phyloP scores from a whole-genome alignment of 768 basidiomycete genomes.

The Rhizopogon roseolus region DNA sequence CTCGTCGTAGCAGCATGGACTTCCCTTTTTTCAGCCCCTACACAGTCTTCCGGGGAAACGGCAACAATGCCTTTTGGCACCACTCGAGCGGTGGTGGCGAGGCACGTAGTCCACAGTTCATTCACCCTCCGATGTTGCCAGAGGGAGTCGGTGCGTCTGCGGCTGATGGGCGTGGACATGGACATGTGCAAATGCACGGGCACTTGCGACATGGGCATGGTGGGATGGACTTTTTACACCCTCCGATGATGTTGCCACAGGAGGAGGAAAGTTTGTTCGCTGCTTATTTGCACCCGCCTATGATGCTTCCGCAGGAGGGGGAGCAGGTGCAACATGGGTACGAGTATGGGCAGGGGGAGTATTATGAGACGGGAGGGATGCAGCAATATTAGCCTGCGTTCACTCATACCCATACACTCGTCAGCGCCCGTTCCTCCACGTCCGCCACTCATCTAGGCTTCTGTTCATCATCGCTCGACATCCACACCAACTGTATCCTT shows the following conservation, averaged over 20 bases:
- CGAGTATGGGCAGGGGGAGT: slow-evolving; percentile 20
- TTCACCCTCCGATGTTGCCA: slow-evolving; percentile 71
- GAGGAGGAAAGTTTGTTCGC: slow-evolving; percentile 63
- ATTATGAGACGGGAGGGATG: slow-evolving; percentile 31
- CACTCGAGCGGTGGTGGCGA: slow-evolving; percentile 73
- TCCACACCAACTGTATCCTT: not conserved
- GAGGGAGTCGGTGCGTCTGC: not conserved
- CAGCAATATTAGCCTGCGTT: slow-evolving; percentile 22
- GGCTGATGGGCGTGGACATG: not conserved
- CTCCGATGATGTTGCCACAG: slow-evolving; percentile 51
- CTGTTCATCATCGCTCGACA: not conserved
- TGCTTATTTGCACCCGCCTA: slow-evolving; percentile 51
- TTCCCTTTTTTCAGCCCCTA: slow-evolving; percentile 55
- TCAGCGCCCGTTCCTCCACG: too few species aligned
- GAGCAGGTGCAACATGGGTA: slow-evolving; percentile 7
- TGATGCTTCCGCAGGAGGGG: slow-evolving; percentile 42
- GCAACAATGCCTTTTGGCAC: slow-evolving; percentile 68
- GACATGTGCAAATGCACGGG: not conserved
- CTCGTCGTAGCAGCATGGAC: slow-evolving; percentile 62
- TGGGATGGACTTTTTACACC: slow-evolving; percentile 66
- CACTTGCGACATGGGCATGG: not conserved
- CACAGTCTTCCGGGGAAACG: slow-evolving; percentile 50
- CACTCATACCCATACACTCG: too few species aligned
- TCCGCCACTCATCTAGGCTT: not conserved
- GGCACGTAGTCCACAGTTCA: slow-evolving; percentile 50